Conservation (phyloP, 345 rosid genomes). For the Eucalyptus sp. region DNA sequence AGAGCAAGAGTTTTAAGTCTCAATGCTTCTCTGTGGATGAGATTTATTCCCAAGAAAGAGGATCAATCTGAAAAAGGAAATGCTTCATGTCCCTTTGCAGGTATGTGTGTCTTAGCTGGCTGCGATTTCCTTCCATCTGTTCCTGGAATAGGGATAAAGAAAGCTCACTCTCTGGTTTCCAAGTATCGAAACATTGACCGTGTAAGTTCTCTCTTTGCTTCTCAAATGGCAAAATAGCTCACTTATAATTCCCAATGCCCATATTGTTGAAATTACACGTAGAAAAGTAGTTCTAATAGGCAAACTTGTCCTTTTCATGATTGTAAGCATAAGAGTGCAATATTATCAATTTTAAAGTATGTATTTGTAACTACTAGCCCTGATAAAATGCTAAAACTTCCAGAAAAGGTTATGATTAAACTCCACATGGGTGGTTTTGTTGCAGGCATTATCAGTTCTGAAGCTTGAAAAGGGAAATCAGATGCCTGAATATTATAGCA, state of each 20-base stretch:
- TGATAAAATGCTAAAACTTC: background rate
- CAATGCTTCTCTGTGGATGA: background rate
- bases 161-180: slow-evolving; percentile 57
- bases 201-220: slow-evolving; percentile 27
- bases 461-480: slow-evolving; percentile 62
- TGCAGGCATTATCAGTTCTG: slow-evolving; percentile 65
- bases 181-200: slow-evolving; percentile 70
- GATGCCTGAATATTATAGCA: slow-evolving; percentile 70
- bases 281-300: background rate
- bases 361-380: background rate
- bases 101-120: slow-evolving; percentile 90
- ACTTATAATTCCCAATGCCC: background rate
- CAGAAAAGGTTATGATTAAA: background rate
- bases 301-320: background rate
- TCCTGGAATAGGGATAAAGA: slow-evolving; percentile 79
- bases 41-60: background rate
- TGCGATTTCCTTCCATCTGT: slow-evolving; percentile 92
- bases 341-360: background rate
- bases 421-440: background rate
- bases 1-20: background rate
- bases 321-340: background rate
- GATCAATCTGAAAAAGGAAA: background rate
- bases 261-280: background rate
- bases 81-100: slow-evolving; percentile 14
- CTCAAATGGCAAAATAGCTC: background rate